Evolutionary conservation across 2,329 filamentous ascomycete species (phyloP).

Genomic region (Talaromyces pinophilus): DNA sequence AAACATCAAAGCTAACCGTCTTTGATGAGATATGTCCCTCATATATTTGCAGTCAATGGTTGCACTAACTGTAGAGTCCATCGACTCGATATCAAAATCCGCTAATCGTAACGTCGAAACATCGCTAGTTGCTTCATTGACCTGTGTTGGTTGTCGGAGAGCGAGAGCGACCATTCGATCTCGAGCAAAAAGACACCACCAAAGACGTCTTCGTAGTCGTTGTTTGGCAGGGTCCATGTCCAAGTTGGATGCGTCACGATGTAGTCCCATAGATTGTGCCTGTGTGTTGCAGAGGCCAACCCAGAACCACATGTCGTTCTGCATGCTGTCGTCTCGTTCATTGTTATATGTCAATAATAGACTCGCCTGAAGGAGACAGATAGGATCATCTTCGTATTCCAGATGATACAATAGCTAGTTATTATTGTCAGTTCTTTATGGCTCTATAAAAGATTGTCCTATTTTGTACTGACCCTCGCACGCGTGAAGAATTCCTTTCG

Average conservation of each 20-base stretch:
- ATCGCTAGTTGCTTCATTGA: conserved; percentile 87
- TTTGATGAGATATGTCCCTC: conserved; percentile 69
- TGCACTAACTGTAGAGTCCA: conserved; percentile 64
- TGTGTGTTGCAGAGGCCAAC: conserved; percentile 88
- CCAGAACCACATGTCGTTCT: conserved; percentile 94
- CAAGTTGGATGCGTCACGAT: conserved; percentile 72
- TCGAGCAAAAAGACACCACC: conserved; percentile 93
- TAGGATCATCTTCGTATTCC: conserved; percentile 83
- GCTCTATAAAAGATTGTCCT: not conserved
- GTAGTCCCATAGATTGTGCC: conserved; percentile 81
- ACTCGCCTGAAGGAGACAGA: conserved; percentile 78
- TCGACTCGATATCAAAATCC: conserved; percentile 73
- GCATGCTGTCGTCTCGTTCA: conserved; percentile 78
- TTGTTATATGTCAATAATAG: conserved; percentile 93
- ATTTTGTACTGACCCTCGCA: conserved; percentile 64
- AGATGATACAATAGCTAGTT: conserved; percentile 79
- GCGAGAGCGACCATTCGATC: conserved; percentile 85
- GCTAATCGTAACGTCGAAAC: conserved; percentile 77
- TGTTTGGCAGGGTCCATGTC: conserved; percentile 68
- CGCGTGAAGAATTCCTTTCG: conserved; percentile 81
- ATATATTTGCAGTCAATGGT: conserved; percentile 68
- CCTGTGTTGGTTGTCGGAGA: conserved; percentile 81
- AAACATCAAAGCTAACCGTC: conserved; percentile 76
- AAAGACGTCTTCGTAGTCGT: conserved; percentile 81
- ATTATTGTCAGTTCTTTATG: not conserved